phyloP scores from a whole-genome alignment of 2,329 filamentous ascomycete genomes.

The Xylariaceae sp. region DNA sequence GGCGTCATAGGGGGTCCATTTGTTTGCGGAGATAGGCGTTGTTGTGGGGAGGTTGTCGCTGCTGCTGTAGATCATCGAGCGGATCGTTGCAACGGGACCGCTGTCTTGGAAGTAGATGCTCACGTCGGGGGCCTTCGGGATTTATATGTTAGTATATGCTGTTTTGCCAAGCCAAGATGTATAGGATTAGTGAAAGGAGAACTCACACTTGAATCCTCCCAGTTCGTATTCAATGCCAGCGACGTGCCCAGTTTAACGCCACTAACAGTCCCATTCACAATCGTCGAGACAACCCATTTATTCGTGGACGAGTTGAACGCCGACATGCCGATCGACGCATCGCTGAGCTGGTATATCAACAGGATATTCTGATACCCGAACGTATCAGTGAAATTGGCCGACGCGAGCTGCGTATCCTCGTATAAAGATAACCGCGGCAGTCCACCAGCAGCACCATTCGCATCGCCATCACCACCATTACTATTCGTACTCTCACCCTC shows the following conservation, averaged over 20 bases:
- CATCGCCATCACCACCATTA: neutral
- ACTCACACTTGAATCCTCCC: constrained; percentile 8
- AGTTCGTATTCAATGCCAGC: constrained; percentile 11
- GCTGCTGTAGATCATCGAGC: constrained; percentile 19
- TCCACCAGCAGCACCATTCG: neutral
- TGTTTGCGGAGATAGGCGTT: constrained; percentile 9
- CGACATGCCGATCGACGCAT: constrained; percentile 26
- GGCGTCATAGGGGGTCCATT: constrained; percentile 22
- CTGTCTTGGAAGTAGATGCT: constrained; percentile 26
- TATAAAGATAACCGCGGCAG: constrained; percentile 2
- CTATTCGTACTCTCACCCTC: neutral
- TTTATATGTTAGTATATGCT: too few species aligned
- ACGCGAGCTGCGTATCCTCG: constrained; percentile 23
- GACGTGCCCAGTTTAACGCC: constrained; percentile 14
- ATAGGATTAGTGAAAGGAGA: neutral
- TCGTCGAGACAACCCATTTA: constrained; percentile 26
- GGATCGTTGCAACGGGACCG: constrained; percentile 20
- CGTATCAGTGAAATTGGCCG: constrained; percentile 28
- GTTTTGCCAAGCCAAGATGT: too few species aligned
- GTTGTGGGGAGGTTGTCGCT: constrained; percentile 19
- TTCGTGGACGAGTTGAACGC: constrained; percentile 27
- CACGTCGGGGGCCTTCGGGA: constrained; percentile 18
- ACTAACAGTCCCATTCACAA: constrained; percentile 24
- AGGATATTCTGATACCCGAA: constrained; percentile 27
- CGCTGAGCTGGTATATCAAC: constrained; percentile 28